These are phyloP conservation scores for Arthrocladium fulminans DNA, from an alignment of 2,329 filamentous ascomycete genomes.

Conservation along the genomic window DNA sequence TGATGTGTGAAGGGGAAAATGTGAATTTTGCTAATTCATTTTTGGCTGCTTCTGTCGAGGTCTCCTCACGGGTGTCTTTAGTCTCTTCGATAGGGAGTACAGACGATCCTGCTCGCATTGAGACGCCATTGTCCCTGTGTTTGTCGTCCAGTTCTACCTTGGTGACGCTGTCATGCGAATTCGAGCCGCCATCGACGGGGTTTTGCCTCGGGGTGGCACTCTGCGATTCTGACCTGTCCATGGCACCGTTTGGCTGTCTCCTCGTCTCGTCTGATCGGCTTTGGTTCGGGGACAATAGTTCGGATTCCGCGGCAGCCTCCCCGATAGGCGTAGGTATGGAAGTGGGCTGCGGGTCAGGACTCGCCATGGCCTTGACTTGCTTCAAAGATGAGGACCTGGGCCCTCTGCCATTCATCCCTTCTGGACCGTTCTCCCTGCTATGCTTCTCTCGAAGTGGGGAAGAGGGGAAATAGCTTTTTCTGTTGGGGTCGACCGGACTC, in stretches of 20 bases:
- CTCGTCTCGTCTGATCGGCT: not conserved
- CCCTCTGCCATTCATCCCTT: not conserved
- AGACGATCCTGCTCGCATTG: slow-evolving; percentile 22
- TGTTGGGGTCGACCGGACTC: slow-evolving; percentile 16
- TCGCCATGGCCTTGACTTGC: slow-evolving; percentile 3
- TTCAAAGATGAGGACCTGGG: slow-evolving; percentile 1
- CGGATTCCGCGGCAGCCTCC: not conserved
- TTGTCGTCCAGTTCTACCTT: slow-evolving; percentile 12
- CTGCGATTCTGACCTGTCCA: slow-evolving; percentile 4
- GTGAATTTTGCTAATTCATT: slow-evolving; percentile 16
- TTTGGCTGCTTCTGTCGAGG: slow-evolving; percentile 9
- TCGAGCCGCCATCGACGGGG: not conserved
- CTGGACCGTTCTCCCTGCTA: not conserved
- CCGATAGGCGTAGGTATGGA: not conserved
- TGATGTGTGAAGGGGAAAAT: slow-evolving; percentile 18
- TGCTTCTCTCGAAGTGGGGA: slow-evolving; percentile 17
- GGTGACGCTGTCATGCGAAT: not conserved
- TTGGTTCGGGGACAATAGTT: not conserved
- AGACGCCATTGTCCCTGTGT: slow-evolving; percentile 16
- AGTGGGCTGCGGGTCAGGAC: not conserved
- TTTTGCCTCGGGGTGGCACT: slow-evolving; percentile 1
- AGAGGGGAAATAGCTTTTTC: slow-evolving; percentile 9
- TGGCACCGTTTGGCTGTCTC: not conserved
- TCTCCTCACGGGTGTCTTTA: slow-evolving; percentile 6
- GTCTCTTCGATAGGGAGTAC: slow-evolving; percentile 10